Evolutionary conservation across 805 yeast genomes (phyloP).

Genomic region (Saturnispora dispora): DNA sequence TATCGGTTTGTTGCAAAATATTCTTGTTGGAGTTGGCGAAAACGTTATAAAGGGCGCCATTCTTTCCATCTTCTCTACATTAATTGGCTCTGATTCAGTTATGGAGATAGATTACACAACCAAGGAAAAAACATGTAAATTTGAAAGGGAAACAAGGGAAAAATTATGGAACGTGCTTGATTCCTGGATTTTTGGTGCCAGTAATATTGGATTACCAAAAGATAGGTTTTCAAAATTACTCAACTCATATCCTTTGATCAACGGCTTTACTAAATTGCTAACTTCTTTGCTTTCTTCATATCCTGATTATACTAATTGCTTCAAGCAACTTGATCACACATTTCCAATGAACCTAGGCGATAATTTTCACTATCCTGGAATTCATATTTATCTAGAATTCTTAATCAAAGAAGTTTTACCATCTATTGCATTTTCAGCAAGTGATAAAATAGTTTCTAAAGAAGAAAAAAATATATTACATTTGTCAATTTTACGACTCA

Average conservation of each 20-base stretch:
- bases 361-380: slow-evolving; percentile 50
- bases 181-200: slow-evolving; percentile 45
- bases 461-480: slow-evolving; percentile 41
- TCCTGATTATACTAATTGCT: slow-evolving; percentile 23
- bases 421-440: slow-evolving; percentile 35
- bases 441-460: slow-evolving; percentile 17
- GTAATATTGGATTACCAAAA: slow-evolving; percentile 23
- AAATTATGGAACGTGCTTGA: slow-evolving; percentile 66
- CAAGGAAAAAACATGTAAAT: neutral
- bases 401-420: slow-evolving; percentile 58
- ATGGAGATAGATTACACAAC: slow-evolving; percentile 18
- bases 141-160: slow-evolving; percentile 23
- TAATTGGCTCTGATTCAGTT: slow-evolving; percentile 37
- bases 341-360: slow-evolving; percentile 60
- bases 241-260: slow-evolving; percentile 2
- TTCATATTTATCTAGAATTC: slow-evolving; percentile 76
- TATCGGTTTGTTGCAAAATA: slow-evolving; percentile 9
- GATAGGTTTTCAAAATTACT: slow-evolving; percentile 25
- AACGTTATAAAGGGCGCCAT: slow-evolving; percentile 38
- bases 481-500: slow-evolving; percentile 40
- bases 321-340: slow-evolving; percentile 35
- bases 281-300: slow-evolving; percentile 27
- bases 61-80: slow-evolving; percentile 46
- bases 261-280: slow-evolving; percentile 54
- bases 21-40: slow-evolving; percentile 16